Base-by-base conservation (phyloP, 805 yeast genomes). In the Schwanniomyces vanrijiae region DNA sequence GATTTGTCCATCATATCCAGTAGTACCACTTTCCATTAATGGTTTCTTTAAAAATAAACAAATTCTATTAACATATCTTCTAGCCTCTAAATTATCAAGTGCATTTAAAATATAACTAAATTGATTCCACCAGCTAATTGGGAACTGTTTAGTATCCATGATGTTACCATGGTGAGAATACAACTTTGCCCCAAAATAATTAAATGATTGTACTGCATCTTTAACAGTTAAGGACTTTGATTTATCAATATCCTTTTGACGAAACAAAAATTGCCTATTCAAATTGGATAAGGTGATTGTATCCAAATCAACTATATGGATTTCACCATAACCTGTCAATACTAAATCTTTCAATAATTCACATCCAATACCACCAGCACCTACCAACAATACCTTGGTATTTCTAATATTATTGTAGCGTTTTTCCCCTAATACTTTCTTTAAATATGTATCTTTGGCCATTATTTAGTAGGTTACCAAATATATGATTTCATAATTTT, bases 301-400 rank as follows among this genome's bases (percentile, higher is more conserved):
- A 62, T 94, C 99, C 46, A 94, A 75, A 68, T 94, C 99, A n/a
- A 91, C 91, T 25, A 91, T 78, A 61, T 90, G 96, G 47, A 91
- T 84, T 58, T 88, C 95, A 2, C 94, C 94, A 54, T 85, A 86
- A 6, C 94, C 91, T 64, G 88, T 75, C 52, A 90, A 67, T 4
- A 88, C 81, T 42, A 91, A 70, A 60, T 91, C 86, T 61, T 91
- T 91, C 48, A 91, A 71, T 39, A 91, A 69, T 64, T 91, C 98
- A 63, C 96, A 91, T 2, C 98, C 98, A 53, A 91, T 90, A 5
- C 98, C 98, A 25, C 98, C 98, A 1, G 97, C 96, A 3, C 98
- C 98, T 2, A 91, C 95, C 67, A 91, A 71, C 24, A 91, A 69
- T 11, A 90, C 88, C 51, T 81, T 84, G 5, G 87, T 56, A 37